Base-by-base conservation (phyloP, 768 basidiomycete species). In the Amanita pallidorosea region DNA sequence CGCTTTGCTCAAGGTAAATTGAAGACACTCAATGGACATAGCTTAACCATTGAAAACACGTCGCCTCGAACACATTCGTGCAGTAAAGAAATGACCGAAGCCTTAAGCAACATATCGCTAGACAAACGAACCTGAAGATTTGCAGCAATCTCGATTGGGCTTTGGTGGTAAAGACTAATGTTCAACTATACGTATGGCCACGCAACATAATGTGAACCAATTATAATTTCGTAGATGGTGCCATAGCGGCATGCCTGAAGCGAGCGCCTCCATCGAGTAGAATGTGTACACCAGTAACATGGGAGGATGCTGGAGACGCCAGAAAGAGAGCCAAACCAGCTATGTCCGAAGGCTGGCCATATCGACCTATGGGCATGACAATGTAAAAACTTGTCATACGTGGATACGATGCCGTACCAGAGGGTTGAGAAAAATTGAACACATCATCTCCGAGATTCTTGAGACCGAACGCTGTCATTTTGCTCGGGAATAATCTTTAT, bases 381-480 rank as follows among this genome's bases (percentile, higher is more conserved):
- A 40, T 50, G 47, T 49, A 13, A 42, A 22, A 22, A 45, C 35
- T 42, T 22, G 37, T 5, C 22, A 17, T 13, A 48, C 17, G 29
- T 47, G 11, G 40, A 20, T 18, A n/a, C 34, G 23, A 11, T n/a
- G 35, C 20, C 44, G 17, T 57, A 81, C 86, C 84, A 59, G 80
- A 80, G 20, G 86, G 87, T 53, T 88, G 85, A 15, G 57, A 60
- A 1, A 69, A 60, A 35, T 69, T 70, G 53, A 86, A 74, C 7
- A 58, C 65, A 20, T 76, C 73, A 52, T 77, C 76, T 6, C 83
- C 81, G 2, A 64, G 65, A 2, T 61, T 70, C 56, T 78, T 76
- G 56, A 88, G 66, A 3, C 80, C 83, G 45, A 70, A 88, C 0
- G 84, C 79, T 1, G 88, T 90, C 88, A 92, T 90, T 68, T 84